These are phyloP conservation scores for Termitomyces sp. DNA, from an alignment of 768 basidiomycete genomes.

Conservation along the genomic window DNA sequence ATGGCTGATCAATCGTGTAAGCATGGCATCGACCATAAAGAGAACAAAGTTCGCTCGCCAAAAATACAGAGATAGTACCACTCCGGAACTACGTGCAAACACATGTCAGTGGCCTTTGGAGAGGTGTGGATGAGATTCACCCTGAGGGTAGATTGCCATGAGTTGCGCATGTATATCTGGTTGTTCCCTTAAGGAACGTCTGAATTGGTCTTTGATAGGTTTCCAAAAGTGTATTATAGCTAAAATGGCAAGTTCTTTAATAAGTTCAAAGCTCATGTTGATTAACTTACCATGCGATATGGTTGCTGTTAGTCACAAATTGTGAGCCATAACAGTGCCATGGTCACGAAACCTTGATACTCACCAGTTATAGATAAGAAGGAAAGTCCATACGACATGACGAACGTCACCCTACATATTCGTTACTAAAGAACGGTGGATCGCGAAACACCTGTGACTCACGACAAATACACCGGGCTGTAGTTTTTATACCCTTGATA, in stretches of 20 bases:
- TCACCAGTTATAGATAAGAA: constrained; percentile 60
- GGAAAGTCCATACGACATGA: constrained; percentile 50
- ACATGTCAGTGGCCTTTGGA: background rate
- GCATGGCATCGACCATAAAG: background rate
- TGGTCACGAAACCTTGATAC: background rate
- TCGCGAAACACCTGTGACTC: constrained; percentile 8
- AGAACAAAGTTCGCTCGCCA: constrained; percentile 19
- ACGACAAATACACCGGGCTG: constrained; percentile 44
- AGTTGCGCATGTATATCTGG: constrained; percentile 57
- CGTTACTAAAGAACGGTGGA: background rate
- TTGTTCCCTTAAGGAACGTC: constrained; percentile 44
- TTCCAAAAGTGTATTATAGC: constrained; percentile 52
- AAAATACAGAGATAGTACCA: constrained; percentile 58
- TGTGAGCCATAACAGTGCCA: background rate
- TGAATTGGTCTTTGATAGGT: constrained; percentile 48
- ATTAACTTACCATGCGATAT: constrained; percentile 33
- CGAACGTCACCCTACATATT: constrained; percentile 41
- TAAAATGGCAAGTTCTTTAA: constrained; percentile 6
- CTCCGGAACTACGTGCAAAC: constrained; percentile 39
- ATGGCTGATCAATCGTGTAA: constrained; percentile 24
- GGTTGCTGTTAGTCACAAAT: constrained; percentile 25
- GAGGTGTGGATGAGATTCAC: constrained; percentile 13
- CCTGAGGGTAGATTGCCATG: constrained; percentile 50
- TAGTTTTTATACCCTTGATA: constrained; percentile 39
- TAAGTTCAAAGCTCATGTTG: background rate